Evolutionary conservation across 108 stramenopile species (phyloP), one percentile per base, ranked within the genome.

Genomic region (Skeletonema menzelii): DNA sequence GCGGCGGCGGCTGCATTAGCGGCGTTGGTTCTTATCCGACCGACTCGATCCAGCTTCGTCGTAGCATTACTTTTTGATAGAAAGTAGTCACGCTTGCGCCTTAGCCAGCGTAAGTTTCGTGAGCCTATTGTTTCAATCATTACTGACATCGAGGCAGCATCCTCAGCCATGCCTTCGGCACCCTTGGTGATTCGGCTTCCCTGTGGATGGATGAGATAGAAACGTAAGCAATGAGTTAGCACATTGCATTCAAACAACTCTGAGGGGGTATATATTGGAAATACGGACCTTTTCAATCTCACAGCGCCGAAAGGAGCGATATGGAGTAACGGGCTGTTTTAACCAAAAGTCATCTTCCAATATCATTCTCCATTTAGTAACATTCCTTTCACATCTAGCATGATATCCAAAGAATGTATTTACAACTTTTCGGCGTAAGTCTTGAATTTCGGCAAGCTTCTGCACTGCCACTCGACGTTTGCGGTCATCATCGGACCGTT

Each of bases 311-410:
- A 95, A 92, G 67, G 78, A 94, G 27, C 95, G 80, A 69, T 93
- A 95, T 2, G 93, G 93, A 26, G 93, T 95, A 5, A 95, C 89
- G n/a, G 93, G 93, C 56, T 91, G 89, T 61, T 87, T 92, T 58
- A 95, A 58, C 82, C 82, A 95, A 69, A 89, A 87, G 28, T 86
- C 72, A 63, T 91, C 91, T 56, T 90, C 92, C 59, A 95, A 68
- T 47, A 95, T 74, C 40, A 81, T 90, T 14, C 32, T 65, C 93
- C 90, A 97, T 76, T 90, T 91, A 5, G 70, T 64, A 5, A 38
- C 69, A 70, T 89, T 87, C 4, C 77, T 70, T 70, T 90, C 89
- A 60, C 83, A 86, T 56, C 30, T 85, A 40, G 85, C 49, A 82
- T 84, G 86, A 77, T 75, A 88, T 10, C 70, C 80, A 28, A 95